Evolutionary conservation across 2,329 filamentous ascomycete species (phyloP).

Genomic region (Cercospora citrullina): DNA sequence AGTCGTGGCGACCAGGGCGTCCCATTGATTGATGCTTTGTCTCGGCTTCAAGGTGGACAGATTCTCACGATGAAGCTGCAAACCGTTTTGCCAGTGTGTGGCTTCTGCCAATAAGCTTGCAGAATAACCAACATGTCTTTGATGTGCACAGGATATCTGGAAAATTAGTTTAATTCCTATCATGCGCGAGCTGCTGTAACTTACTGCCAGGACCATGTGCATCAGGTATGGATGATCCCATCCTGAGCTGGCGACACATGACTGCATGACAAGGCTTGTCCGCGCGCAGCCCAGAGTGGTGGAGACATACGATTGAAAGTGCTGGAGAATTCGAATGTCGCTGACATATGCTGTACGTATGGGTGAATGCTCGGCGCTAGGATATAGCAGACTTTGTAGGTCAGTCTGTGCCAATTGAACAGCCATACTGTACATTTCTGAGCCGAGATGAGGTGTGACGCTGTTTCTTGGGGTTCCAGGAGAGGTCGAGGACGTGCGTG

Average conservation of each 20-base stretch:
- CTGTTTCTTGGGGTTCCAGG: background rate
- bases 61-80: background rate
- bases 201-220: constrained; percentile 29
- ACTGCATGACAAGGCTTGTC: constrained; percentile 21
- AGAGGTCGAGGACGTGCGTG: background rate
- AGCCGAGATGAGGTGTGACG: background rate
- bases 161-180: no score
- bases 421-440: constrained; percentile 4
- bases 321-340: background rate
- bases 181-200: no score
- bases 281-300: constrained; percentile 19
- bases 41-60: constrained; percentile 9
- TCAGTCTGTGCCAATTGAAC: background rate
- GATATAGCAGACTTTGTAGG: background rate
- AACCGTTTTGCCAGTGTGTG: background rate
- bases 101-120: background rate
- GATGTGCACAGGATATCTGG: constrained; percentile 2
- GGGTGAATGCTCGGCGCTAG: background rate
- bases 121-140: background rate
- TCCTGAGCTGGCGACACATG: constrained; percentile 17
- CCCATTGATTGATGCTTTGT: constrained; percentile 9
- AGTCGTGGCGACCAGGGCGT: constrained; percentile 25
- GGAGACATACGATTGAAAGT: constrained; percentile 4
- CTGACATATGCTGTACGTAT: background rate
- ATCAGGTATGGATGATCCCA: constrained; percentile 28